A percentile compares a stretch with the other conserved stretches of the same genome.
Evolutionary conservation across 768 basidiomycete genomes (phyloP).

Genomic region (Rossbeevera mucosa): DNA sequence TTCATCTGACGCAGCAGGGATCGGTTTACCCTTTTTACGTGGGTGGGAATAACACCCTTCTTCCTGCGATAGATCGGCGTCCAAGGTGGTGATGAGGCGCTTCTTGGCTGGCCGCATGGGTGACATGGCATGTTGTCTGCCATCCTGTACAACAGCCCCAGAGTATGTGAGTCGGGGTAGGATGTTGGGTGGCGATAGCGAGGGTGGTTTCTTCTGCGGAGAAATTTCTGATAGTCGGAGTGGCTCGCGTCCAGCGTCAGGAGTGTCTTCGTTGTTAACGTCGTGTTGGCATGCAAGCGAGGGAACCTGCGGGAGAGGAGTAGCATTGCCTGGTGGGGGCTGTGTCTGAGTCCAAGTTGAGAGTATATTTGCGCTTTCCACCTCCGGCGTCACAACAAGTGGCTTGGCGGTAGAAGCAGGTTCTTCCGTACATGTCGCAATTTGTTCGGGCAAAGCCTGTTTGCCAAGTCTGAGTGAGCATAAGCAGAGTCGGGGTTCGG

Average conservation of each 20-base stretch:
- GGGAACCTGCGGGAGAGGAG: background rate
- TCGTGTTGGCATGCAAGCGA: background rate
- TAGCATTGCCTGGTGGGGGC: background rate
- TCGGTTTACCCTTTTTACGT: slow-evolving; percentile 32
- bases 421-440: background rate
- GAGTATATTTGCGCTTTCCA: background rate
- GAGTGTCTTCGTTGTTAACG: background rate
- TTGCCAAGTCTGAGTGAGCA: slow-evolving; percentile 29
- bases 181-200: slow-evolving; percentile 6
- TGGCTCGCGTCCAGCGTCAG: slow-evolving; percentile 10
- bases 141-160: slow-evolving; percentile 17
- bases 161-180: background rate
- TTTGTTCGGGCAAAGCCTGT: slow-evolving; percentile 7
- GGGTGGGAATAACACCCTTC: slow-evolving; percentile 3
- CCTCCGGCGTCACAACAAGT: background rate
- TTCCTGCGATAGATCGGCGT: slow-evolving; percentile 19
- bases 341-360: slow-evolving; percentile 2
- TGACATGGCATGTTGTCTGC: slow-evolving; percentile 26
- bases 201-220: slow-evolving; percentile 27
- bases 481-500: background rate
- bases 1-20: background rate
- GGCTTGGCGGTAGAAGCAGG: background rate
- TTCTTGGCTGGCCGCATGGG: slow-evolving; percentile 45
- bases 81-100: slow-evolving; percentile 36
- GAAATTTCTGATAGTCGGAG: slow-evolving; percentile 53